Evolutionary conservation across 2,329 filamentous ascomycete genomes (phyloP).

Genomic region (Exophiala oligosperma): DNA sequence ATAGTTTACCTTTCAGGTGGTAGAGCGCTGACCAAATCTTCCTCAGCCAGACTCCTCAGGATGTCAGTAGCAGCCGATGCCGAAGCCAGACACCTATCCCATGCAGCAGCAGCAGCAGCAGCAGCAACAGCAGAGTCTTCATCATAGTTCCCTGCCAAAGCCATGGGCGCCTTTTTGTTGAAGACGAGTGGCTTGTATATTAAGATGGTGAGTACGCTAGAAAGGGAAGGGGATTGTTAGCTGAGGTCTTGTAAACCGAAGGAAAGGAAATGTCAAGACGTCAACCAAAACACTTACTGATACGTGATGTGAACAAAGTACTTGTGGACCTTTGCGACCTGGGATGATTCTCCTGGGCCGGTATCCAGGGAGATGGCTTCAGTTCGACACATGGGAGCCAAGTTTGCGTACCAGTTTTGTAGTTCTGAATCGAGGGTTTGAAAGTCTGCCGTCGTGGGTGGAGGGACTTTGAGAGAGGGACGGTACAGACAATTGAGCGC

Average conservation of each 20-base stretch:
- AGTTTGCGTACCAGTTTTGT: not conserved
- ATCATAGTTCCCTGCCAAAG: not conserved
- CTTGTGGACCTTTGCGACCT: slow-evolving; percentile 7
- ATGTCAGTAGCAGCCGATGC: slow-evolving; percentile 10
- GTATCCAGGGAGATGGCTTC: not conserved
- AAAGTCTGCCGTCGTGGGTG: not conserved
- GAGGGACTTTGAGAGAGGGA: not conserved
- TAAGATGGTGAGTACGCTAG: slow-evolving; percentile 6
- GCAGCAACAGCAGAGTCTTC: not conserved
- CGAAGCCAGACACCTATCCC: slow-evolving; percentile 7
- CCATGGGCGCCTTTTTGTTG: slow-evolving; percentile 1
- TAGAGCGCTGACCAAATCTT: slow-evolving; percentile 5
- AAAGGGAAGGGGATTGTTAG: not conserved
- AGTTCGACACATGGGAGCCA: slow-evolving; percentile 8
- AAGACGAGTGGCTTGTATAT: slow-evolving; percentile 14
- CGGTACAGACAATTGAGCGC: not conserved
- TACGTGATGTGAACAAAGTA: slow-evolving; percentile 12
- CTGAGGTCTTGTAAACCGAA: not conserved
- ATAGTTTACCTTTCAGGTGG: slow-evolving; percentile 11
- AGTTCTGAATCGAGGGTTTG: slow-evolving; percentile 4
- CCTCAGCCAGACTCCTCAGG: slow-evolving; percentile 9
- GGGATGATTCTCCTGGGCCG: not conserved
- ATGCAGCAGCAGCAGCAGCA: not conserved
- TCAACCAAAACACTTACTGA: slow-evolving; percentile 2
- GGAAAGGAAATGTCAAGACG: not conserved